phyloP scores from a whole-genome alignment of 2,329 filamentous ascomycete species.

The Aphanocladium album region DNA sequence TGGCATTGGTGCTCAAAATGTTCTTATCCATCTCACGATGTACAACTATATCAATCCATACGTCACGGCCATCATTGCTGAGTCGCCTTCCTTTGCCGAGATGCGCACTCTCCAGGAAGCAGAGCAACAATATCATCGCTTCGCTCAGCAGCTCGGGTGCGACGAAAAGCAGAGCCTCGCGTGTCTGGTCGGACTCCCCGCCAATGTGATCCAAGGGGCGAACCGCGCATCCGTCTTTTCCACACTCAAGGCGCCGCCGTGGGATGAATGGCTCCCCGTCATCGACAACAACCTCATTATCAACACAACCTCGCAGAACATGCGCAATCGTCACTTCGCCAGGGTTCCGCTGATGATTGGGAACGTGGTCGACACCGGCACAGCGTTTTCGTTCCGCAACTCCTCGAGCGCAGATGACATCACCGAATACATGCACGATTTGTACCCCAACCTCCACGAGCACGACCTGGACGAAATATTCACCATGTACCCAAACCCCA shows the following conservation, averaged over 20 bases:
- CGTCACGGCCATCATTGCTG: slow-evolving; percentile 47
- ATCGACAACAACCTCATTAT: slow-evolving; percentile 49
- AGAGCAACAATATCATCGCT: slow-evolving; percentile 39
- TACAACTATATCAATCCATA: slow-evolving; percentile 45
- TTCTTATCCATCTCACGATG: slow-evolving; percentile 59
- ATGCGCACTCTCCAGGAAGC: slow-evolving; percentile 42
- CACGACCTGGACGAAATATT: slow-evolving; percentile 28
- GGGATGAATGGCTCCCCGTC: slow-evolving; percentile 51
- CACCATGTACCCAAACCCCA: slow-evolving; percentile 31
- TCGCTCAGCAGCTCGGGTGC: slow-evolving; percentile 24
- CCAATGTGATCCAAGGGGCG: slow-evolving; percentile 35
- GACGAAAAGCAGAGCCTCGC: slow-evolving; percentile 22
- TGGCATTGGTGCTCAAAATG: slow-evolving; percentile 61
- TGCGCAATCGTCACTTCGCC: slow-evolving; percentile 45
- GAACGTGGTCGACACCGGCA: slow-evolving; percentile 35
- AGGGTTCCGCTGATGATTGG: slow-evolving; percentile 48
- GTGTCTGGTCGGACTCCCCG: slow-evolving; percentile 41
- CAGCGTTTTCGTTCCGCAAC: slow-evolving; percentile 27
- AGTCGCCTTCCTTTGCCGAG: slow-evolving; percentile 48
- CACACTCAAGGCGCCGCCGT: slow-evolving; percentile 27
- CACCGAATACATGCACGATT: slow-evolving; percentile 28
- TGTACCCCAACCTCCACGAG: slow-evolving; percentile 30
- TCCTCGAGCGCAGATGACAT: slow-evolving; percentile 29
- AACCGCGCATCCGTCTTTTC: slow-evolving; percentile 24
- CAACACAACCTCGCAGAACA: slow-evolving; percentile 45